Evolutionary conservation across 768 basidiomycete species (phyloP).

Genomic region (Tulasnella sp.): DNA sequence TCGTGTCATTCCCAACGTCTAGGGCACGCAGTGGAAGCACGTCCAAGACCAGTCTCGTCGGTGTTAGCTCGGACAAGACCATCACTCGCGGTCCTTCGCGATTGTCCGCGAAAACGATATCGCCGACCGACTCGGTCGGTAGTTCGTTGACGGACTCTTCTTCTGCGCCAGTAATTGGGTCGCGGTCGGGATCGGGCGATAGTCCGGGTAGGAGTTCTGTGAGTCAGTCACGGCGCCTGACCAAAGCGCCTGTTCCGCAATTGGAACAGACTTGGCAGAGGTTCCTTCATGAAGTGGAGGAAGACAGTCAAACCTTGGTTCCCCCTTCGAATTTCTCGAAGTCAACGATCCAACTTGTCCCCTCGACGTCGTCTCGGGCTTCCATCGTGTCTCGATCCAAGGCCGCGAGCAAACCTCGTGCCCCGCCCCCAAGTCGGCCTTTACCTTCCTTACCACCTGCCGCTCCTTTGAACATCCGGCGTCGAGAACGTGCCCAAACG

Average conservation of each 20-base stretch:
- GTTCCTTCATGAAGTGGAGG: slow-evolving; percentile 16
- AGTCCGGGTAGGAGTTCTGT: too few species aligned
- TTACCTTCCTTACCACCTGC: neutral
- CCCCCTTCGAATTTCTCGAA: neutral
- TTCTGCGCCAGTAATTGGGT: too few species aligned
- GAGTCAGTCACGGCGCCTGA: too few species aligned
- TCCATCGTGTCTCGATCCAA: too few species aligned
- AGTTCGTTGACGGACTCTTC: too few species aligned
- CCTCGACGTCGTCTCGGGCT: neutral
- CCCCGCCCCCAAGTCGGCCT: neutral
- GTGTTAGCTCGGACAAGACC: too few species aligned
- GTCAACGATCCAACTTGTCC: neutral
- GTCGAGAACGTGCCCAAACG: neutral
- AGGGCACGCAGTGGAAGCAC: neutral
- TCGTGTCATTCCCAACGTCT: neutral
- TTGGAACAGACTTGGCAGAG: slow-evolving; percentile 13
- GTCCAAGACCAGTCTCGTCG: neutral
- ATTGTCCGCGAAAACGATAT: too few species aligned
- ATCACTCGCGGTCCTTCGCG: neutral
- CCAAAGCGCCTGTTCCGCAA: slow-evolving; percentile 13
- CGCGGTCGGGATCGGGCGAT: too few species aligned
- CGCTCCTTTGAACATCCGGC: neutral
- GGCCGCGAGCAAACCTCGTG: too few species aligned
- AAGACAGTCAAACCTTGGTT: neutral
- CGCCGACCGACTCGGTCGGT: too few species aligned